Evolutionary conservation across 2,329 filamentous ascomycete genomes (phyloP).

Genomic region (Neonectria neomacrospora): DNA sequence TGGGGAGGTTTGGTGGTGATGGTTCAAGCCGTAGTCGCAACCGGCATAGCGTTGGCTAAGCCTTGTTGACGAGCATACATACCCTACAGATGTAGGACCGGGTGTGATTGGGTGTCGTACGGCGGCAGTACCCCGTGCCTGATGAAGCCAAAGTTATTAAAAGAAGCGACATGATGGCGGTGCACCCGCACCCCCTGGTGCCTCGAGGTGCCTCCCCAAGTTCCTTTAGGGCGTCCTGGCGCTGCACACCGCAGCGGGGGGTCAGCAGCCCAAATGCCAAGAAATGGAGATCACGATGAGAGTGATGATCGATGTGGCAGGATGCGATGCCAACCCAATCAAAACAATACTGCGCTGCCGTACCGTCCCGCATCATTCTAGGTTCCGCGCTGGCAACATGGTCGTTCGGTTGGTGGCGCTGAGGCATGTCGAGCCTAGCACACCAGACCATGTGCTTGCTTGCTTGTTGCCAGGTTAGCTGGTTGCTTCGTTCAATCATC

Average conservation of each 20-base stretch:
- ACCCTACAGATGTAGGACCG: constrained; percentile 6
- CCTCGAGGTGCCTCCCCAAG: neutral
- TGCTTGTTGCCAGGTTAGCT: constrained; percentile 2
- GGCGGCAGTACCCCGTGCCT: constrained; percentile 23
- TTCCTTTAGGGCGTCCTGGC: neutral
- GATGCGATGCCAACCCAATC: constrained; percentile 15
- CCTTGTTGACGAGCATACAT: constrained; percentile 32
- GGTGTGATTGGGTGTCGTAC: constrained; percentile 37
- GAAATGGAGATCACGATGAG: constrained; percentile 25
- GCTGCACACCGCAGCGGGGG: constrained; percentile 11
- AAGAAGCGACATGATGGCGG: constrained; percentile 45
- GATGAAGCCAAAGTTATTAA: constrained; percentile 39
- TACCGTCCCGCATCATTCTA: constrained; percentile 10
- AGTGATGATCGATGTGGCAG: constrained; percentile 17
- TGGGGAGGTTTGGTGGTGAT: constrained; percentile 32
- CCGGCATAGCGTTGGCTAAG: constrained; percentile 36
- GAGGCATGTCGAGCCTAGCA: constrained; percentile 12
- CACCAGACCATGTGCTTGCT: constrained; percentile 2
- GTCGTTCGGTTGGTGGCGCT: constrained; percentile 9
- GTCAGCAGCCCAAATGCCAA: constrained; percentile 27
- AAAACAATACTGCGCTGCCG: constrained; percentile 20
- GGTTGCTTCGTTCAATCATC: constrained; percentile 8
- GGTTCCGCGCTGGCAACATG: constrained; percentile 9
- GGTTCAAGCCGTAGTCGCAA: constrained; percentile 36
- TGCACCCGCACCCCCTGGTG: constrained; percentile 32